A percentile compares a stretch with the other conserved stretches of the same genome.
Conservation (phyloP, 208 protist species). For the Acanthamoeba royreba region DNA sequence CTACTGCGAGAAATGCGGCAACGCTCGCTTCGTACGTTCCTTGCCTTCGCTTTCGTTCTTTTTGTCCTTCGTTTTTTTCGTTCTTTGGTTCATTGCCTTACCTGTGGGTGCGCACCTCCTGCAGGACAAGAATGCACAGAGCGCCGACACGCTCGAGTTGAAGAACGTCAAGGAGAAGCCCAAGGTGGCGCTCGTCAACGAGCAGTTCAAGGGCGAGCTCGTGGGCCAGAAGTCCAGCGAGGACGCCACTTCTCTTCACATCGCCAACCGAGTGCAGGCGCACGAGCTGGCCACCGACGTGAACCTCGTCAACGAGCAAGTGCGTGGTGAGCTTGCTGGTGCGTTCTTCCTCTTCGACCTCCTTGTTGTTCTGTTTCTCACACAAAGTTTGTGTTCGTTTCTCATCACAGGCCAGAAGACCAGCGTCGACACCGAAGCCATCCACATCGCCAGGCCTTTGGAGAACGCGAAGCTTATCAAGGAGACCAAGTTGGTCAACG, state of each 20-base stretch:
- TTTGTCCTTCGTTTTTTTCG: background rate
- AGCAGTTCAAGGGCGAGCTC: slow-evolving; percentile 22
- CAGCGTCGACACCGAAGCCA: background rate
- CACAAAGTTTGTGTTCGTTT: background rate
- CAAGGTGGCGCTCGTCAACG: background rate
- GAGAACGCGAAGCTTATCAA: background rate
- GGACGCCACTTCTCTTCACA: background rate
- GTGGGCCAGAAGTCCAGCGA: background rate
- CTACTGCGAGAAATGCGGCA: background rate
- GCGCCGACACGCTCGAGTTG: background rate
- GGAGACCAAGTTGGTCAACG: background rate
- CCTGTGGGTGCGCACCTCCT: too few species aligned
- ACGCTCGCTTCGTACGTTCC: background rate
- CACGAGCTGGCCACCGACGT: background rate
- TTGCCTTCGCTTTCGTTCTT: background rate
- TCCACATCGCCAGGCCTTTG: background rate
- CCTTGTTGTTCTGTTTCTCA: background rate
- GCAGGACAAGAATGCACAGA: slow-evolving; percentile 4
- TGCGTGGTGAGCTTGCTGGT: background rate
- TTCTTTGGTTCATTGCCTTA: too few species aligned
- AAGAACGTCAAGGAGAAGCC: background rate
- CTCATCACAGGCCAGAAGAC: background rate
- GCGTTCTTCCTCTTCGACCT: background rate
- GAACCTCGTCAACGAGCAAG: background rate
- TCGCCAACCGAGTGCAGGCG: background rate